phyloP scores from a whole-genome alignment of 1,139 yeast species.

The Dujonia santamariae region DNA sequence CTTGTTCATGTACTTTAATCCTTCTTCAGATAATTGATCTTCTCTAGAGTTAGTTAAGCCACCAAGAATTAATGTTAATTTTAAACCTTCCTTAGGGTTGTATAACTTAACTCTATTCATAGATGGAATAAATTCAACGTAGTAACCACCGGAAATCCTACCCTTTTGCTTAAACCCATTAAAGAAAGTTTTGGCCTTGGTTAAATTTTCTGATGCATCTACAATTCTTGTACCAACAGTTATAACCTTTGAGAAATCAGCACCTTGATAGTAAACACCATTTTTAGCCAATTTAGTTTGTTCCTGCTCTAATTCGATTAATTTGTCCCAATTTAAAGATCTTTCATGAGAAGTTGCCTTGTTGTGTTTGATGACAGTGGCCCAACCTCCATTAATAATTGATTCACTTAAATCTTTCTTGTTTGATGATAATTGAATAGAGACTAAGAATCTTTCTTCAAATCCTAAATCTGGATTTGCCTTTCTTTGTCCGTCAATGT shows the following conservation, averaged over 20 bases:
- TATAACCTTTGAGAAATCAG: conserved; percentile 50
- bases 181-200: conserved; percentile 73
- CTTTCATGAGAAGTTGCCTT: conserved; percentile 68
- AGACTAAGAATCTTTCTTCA: conserved; percentile 66
- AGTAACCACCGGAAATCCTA: conserved; percentile 55
- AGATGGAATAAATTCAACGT: conserved; percentile 67
- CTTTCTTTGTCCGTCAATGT: conserved; percentile 64
- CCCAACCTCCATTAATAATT: conserved; percentile 65
- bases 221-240: conserved; percentile 59
- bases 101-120: conserved; percentile 65
- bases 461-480: conserved; percentile 54
- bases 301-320: conserved; percentile 65
- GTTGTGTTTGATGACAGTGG: conserved; percentile 75
- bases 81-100: conserved; percentile 71
- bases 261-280: conserved; percentile 53
- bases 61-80: conserved; percentile 69
- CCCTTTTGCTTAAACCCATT: conserved; percentile 68
- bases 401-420: conserved; percentile 60
- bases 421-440: conserved; percentile 39
- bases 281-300: conserved; percentile 52
- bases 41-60: conserved; percentile 59
- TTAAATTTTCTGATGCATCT: conserved; percentile 74
- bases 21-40: conserved; percentile 48
- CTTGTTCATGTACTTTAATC: conserved; percentile 52
- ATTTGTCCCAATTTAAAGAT: conserved; percentile 74